Conservation (phyloP, 805 yeast genomes). For the Saccharomycopsis javanensis region DNA sequence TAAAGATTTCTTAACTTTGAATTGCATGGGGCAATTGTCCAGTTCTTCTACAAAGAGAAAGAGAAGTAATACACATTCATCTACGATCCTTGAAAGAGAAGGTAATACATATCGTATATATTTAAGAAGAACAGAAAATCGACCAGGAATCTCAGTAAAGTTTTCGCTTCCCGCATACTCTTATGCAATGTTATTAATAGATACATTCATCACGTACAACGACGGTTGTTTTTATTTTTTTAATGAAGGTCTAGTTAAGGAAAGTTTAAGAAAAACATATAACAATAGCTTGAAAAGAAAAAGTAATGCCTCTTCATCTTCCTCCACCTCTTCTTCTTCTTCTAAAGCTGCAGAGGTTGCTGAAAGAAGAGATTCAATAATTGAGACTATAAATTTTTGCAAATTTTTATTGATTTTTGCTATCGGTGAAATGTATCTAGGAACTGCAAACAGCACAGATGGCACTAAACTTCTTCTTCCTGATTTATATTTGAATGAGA, state of each 20-base stretch:
- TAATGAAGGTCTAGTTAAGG: constrained; percentile 71
- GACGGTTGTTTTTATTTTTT: constrained; percentile 81
- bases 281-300: constrained; percentile 30
- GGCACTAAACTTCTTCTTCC: constrained; percentile 27
- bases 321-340: constrained; percentile 21
- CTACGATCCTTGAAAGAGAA: constrained; percentile 57
- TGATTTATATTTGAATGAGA: background rate
- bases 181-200: constrained; percentile 65
- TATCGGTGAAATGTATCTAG: constrained; percentile 74
- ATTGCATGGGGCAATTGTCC: background rate
- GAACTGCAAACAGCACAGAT: constrained; percentile 58
- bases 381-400: constrained; percentile 76
- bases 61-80: background rate
- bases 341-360: constrained; percentile 19
- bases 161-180: constrained; percentile 69
- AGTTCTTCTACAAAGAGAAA: background rate
- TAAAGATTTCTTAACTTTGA: background rate
- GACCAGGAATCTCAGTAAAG: constrained; percentile 60
- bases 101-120: constrained; percentile 69
- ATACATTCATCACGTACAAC: constrained; percentile 66
- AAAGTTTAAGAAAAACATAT: constrained; percentile 53
- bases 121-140: constrained; percentile 54
- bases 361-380: constrained; percentile 39
- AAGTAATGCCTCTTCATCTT: background rate
- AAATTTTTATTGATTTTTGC: constrained; percentile 66